Evolutionary conservation across 345 rosid species (phyloP), one percentile per base, ranked within the genome.

Genomic region (Gossypium turneri): DNA sequence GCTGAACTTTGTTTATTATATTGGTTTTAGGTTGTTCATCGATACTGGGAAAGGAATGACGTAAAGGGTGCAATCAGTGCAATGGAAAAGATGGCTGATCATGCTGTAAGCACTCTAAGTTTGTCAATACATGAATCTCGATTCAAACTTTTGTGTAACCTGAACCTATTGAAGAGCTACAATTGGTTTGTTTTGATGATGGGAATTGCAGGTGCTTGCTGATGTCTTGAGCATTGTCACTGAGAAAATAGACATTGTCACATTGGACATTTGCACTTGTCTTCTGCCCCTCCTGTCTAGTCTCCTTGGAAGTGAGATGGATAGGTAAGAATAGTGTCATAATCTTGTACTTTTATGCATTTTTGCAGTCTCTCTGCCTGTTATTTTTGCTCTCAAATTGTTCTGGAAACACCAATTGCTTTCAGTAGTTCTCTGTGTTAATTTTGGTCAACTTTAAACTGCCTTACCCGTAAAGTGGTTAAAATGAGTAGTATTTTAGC

Each of bases 41-140:
- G 97, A 85, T 89, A 83, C 77, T 96, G 99, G 98, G 92, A 87
- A 80, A 90, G 97, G 78, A 88, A 84, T 79, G 97, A 93, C 83
- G 76, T 93, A 20, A 96, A 86, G 77, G 94, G 93, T 75, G 86
- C 87, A 17, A 85, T 96, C 76, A 77, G 84, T 81, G 87, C 91
- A 48, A 82, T 92, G 88, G 97, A 92, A 81, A 93, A 90, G 87
- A 96, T 96, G 98, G 94, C 97, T 74, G 97, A 96, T 85, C 82
- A 90, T 81, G 85, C 89, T 81, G 99, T 93, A 83, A 83, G 92
- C 53, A 38, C 43, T 72, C 76, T 66, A n/a, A 64, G 9, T 58
- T 67, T 19, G n/a, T 3, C 61, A 22, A 11, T 73, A 15, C 60
- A 48, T 56, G 69, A 47, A 24, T 73, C 51, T 1, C 11, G 75